These are phyloP conservation scores for Thecaphora thlaspeos DNA, from an alignment of 1,284 basidiomycete species.

Conservation along the genomic window DNA sequence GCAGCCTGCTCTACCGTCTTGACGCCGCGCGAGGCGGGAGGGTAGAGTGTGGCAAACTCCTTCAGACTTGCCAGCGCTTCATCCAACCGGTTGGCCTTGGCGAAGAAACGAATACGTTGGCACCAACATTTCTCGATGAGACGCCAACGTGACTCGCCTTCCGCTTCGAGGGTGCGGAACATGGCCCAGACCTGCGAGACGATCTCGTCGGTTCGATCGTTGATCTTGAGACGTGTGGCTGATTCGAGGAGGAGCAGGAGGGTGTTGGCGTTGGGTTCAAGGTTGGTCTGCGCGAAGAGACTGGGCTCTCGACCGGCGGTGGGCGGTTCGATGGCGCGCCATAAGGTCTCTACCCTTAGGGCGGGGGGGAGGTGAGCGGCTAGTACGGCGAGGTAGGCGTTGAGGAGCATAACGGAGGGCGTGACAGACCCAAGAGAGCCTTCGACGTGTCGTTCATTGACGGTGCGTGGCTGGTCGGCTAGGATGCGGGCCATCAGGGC, in stretches of 20 bases:
- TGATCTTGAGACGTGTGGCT: constrained; percentile 2
- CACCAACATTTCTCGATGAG: constrained; percentile 30
- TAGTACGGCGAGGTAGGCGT: constrained; percentile 78
- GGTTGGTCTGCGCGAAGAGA: constrained; percentile 25
- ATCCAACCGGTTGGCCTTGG: constrained; percentile 20
- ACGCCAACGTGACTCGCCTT: constrained; percentile 6
- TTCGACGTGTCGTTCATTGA: constrained; percentile 24
- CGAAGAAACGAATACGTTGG: constrained; percentile 29
- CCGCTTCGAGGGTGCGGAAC: constrained; percentile 3
- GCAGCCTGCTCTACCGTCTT: background rate
- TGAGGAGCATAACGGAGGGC: constrained; percentile 69
- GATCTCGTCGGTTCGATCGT: background rate
- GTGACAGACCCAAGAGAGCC: constrained; percentile 66
- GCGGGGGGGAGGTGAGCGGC: constrained; percentile 54
- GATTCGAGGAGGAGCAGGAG: constrained; percentile 31
- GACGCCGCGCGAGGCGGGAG: constrained; percentile 7
- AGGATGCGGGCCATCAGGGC: constrained; percentile 72
- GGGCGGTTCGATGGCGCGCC: background rate
- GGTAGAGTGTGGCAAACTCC: constrained; percentile 11
- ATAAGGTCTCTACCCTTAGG: background rate
- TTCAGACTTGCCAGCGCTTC: constrained; percentile 3
- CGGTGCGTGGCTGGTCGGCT: constrained; percentile 59
- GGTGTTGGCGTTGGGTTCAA: constrained; percentile 42
- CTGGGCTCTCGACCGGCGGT: constrained; percentile 5
- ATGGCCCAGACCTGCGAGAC: constrained; percentile 26